Evolutionary conservation across 1,284 basidiomycete genomes (phyloP).

Genomic region (Rhodotorula sp.): DNA sequence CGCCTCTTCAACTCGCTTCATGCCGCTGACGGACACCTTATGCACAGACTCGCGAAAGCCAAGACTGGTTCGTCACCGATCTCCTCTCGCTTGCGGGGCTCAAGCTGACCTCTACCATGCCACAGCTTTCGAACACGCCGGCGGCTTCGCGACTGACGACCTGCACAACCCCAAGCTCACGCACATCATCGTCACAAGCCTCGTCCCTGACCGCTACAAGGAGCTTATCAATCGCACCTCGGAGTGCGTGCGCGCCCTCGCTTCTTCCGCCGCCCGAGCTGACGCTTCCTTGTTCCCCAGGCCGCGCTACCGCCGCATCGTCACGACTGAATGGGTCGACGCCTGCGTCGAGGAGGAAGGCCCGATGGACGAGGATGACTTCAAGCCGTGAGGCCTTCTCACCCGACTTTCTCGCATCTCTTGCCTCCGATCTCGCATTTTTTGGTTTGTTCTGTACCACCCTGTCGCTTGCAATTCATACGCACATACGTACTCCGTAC

Average conservation of each 20-base stretch:
- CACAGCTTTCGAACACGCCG: constrained; percentile 61
- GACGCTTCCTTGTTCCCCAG: constrained; percentile 13
- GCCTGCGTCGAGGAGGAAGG: constrained; percentile 30
- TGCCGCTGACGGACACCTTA: neutral
- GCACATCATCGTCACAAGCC: constrained; percentile 70
- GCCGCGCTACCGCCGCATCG: constrained; percentile 38
- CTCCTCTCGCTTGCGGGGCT: neutral
- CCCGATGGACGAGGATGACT: constrained; percentile 28
- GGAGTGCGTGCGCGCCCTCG: constrained; percentile 4
- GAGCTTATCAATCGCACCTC: constrained; percentile 18
- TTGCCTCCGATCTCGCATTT: too few species aligned
- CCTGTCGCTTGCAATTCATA: neutral
- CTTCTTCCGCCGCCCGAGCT: neutral
- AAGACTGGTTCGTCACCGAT: constrained; percentile 42
- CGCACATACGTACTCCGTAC: too few species aligned
- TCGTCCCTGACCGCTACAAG: constrained; percentile 18
- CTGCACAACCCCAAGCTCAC: constrained; percentile 74
- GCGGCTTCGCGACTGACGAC: constrained; percentile 64
- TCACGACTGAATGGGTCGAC: constrained; percentile 36
- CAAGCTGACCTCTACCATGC: neutral
- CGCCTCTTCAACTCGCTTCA: too few species aligned
- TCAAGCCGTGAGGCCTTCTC: constrained; percentile 22
- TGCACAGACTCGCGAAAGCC: constrained; percentile 60
- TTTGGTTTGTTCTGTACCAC: too few species aligned
- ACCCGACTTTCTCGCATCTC: constrained; percentile 1